Percentiles rank a stretch among this genome's conserved stretches.
phyloP scores from a whole-genome alignment of 2,329 filamentous ascomycete genomes.

The Xylariaceae sp. region DNA sequence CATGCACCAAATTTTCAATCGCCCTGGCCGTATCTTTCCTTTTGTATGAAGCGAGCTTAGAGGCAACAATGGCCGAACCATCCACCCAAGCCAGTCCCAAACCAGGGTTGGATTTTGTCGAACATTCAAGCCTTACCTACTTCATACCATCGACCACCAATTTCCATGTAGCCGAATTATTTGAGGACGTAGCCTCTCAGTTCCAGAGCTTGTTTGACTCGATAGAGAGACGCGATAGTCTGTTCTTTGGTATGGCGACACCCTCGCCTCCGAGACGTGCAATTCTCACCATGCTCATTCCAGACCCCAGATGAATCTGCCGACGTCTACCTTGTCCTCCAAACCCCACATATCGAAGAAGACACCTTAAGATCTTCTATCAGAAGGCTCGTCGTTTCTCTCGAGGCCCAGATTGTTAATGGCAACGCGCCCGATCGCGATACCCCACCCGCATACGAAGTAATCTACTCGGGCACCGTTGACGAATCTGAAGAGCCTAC shows the following conservation, averaged over 20 bases:
- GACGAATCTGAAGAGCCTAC: constrained; percentile 46
- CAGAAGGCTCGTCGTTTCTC: constrained; percentile 56
- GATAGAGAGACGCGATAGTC: constrained; percentile 56
- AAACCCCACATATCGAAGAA: constrained; percentile 57
- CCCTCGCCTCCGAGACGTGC: constrained; percentile 22
- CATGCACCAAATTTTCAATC: no score
- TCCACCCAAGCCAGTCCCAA: constrained; percentile 26
- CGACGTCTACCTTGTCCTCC: constrained; percentile 63
- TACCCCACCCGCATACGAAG: constrained; percentile 47
- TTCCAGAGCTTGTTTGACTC: constrained; percentile 47
- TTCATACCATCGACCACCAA: constrained; percentile 55
- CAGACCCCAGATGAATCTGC: constrained; percentile 66
- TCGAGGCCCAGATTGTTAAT: constrained; percentile 65
- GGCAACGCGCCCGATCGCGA: constrained; percentile 45
- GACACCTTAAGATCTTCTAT: constrained; percentile 54
- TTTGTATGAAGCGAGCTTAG: no score
- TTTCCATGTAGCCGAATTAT: constrained; percentile 48
- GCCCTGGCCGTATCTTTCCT: no score
- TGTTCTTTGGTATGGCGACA: constrained; percentile 65
- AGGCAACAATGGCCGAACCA: constrained; percentile 21
- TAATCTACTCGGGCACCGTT: constrained; percentile 54
- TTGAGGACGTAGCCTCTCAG: constrained; percentile 40
- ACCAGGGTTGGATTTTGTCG: constrained; percentile 44
- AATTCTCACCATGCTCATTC: constrained; percentile 42
- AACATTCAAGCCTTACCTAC: constrained; percentile 56